Percentiles rank a stretch among this genome's conserved stretches.
Conservation (phyloP, 176 grass and related monocot species). For the Chrysopogon serrulatus region DNA sequence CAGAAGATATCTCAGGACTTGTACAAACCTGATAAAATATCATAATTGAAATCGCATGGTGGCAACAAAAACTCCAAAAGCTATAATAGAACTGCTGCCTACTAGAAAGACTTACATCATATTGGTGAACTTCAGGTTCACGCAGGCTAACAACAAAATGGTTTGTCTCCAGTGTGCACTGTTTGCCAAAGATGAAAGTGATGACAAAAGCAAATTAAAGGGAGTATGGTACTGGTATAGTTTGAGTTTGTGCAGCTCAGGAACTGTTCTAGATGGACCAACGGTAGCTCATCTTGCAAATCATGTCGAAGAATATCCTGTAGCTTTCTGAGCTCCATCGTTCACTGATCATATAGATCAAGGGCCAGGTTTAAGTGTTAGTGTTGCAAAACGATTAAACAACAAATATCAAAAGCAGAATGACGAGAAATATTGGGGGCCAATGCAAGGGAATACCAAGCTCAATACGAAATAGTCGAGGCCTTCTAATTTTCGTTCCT, state of each 20-base stretch:
- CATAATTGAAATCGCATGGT: background rate
- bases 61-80: background rate
- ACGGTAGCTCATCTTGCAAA: background rate
- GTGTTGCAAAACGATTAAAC: background rate
- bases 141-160: conserved; percentile 76
- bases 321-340: background rate
- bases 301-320: background rate
- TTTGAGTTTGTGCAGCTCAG: conserved; percentile 35
- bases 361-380: background rate
- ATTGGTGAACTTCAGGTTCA: conserved; percentile 74
- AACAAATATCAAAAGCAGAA: background rate
- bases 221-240: conserved; percentile 29
- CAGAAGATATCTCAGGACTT: conserved; percentile 57
- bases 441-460: no score
- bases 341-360: background rate
- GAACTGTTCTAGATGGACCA: conserved; percentile 50
- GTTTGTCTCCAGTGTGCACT: conserved; percentile 69
- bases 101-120: conserved; percentile 47
- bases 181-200: no score
- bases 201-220: no score
- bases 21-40: conserved; percentile 44
- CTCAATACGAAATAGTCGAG: no score
- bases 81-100: background rate
- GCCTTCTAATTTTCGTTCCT: no score
- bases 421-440: no score